Evolutionary conservation across 192 early-diverging fungal genomes (phyloP).

Genomic region (Gigaspora rosea): DNA sequence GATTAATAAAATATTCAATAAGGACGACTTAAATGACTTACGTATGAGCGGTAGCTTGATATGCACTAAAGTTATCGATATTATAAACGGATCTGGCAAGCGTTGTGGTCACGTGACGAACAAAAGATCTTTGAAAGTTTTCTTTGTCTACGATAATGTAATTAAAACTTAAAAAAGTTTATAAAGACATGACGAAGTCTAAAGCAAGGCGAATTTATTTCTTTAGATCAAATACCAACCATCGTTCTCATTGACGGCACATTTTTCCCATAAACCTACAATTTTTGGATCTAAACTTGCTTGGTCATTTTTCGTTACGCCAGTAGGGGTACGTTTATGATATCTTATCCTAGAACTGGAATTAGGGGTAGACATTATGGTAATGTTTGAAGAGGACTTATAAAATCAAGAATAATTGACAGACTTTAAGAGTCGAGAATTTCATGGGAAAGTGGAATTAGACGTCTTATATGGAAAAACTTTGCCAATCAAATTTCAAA

Average conservation of each 20-base stretch:
- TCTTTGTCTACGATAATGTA: slow-evolving; percentile 55
- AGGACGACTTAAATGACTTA: slow-evolving; percentile 36
- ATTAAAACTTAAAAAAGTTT: background rate
- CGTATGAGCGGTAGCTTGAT: slow-evolving; percentile 89
- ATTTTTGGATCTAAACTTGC: slow-evolving; percentile 19
- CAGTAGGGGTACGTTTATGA: slow-evolving; percentile 39
- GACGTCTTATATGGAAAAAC: too few species aligned
- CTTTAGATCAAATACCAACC: slow-evolving; percentile 31
- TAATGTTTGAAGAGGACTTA: too few species aligned
- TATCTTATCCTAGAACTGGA: background rate
- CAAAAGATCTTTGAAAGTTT: slow-evolving; percentile 81
- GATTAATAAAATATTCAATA: background rate
- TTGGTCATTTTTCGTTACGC: slow-evolving; percentile 19
- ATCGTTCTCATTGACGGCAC: slow-evolving; percentile 26
- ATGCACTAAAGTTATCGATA: slow-evolving; percentile 91
- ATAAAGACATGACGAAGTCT: background rate
- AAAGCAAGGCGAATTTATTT: background rate
- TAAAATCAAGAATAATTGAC: too few species aligned
- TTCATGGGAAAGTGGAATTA: too few species aligned
- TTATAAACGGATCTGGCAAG: slow-evolving; percentile 86
- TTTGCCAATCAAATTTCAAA: too few species aligned
- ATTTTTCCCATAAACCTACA: slow-evolving; percentile 44
- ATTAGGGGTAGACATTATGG: too few species aligned
- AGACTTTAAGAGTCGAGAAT: too few species aligned
- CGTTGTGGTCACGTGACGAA: slow-evolving; percentile 88